Conservation (phyloP, 2,329 filamentous ascomycete species). For the Aschersonia sp. region DNA sequence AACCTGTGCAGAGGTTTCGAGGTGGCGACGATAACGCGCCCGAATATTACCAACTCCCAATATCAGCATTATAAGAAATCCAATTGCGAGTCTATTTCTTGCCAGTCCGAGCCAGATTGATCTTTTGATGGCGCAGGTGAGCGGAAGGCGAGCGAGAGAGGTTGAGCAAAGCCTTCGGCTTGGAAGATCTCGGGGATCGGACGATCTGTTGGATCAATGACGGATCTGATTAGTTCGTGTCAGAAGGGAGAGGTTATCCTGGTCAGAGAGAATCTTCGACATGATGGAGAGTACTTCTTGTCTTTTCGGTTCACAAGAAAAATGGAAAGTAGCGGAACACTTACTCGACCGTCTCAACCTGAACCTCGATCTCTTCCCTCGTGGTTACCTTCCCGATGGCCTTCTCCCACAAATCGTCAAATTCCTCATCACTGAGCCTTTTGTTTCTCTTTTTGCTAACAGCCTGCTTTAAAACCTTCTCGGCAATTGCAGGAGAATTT, state of each 20-base stretch:
- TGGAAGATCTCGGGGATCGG: conserved; percentile 47
- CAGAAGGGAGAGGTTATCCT: conserved; percentile 31
- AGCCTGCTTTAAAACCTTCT: conserved; percentile 63
- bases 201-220: conserved; percentile 58
- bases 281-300: neutral
- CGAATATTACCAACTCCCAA: conserved; percentile 46
- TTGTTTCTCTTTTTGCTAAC: conserved; percentile 66
- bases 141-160: conserved; percentile 82
- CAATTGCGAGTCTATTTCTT: conserved; percentile 78
- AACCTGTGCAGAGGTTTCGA: conserved; percentile 56
- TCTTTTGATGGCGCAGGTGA: conserved; percentile 68
- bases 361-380: conserved; percentile 42
- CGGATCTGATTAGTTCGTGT: conserved; percentile 74
- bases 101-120: conserved; percentile 68
- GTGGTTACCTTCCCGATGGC: conserved; percentile 58
- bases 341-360: conserved; percentile 34
- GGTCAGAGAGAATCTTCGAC: no score
- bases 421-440: conserved; percentile 74
- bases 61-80: conserved; percentile 41
- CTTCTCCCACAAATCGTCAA: conserved; percentile 73
- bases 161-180: conserved; percentile 58
- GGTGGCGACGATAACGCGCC: conserved; percentile 44
- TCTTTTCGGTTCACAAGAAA: neutral
- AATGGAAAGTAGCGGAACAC: conserved; percentile 16
- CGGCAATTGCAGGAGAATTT: conserved; percentile 43